These are phyloP conservation scores for Xylaria castorea DNA, from an alignment of 495 filamentous ascomycete genomes.

Conservation along the genomic window DNA sequence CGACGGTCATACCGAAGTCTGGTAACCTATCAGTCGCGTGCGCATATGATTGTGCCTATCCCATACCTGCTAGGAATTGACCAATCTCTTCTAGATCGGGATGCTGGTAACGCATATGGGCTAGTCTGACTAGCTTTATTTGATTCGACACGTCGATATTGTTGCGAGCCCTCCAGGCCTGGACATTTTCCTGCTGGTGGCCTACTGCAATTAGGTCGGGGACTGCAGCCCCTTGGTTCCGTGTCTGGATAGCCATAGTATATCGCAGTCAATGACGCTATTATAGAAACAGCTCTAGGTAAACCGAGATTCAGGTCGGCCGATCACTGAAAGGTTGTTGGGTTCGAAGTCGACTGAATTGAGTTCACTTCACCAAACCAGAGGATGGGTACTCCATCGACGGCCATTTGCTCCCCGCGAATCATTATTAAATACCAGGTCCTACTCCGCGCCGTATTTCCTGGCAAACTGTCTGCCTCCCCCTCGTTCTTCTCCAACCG, in stretches of 20 bases:
- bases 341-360: conserved; percentile 2
- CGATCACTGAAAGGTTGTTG: background rate
- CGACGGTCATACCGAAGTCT: conserved; percentile 51
- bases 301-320: background rate
- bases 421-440: conserved; percentile 16
- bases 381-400: conserved; percentile 6
- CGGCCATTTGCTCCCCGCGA: background rate
- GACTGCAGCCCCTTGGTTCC: conserved; percentile 23
- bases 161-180: conserved; percentile 24
- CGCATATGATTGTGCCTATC: background rate
- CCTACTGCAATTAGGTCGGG: conserved; percentile 23
- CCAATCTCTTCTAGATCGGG: conserved; percentile 30
- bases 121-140: conserved; percentile 28
- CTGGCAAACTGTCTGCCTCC: background rate
- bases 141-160: conserved; percentile 22
- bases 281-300: background rate
- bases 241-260: conserved; percentile 15
- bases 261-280: background rate
- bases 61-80: conserved; percentile 32
- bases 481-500: background rate
- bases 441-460: background rate
- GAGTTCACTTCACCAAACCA: conserved; percentile 5
- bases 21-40: background rate
- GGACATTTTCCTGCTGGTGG: conserved; percentile 23
- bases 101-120: conserved; percentile 34